Evolutionary conservation across 2,329 filamentous ascomycete genomes (phyloP), one percentile per base, ranked within the genome.

Genomic region (Cladosporium velox): DNA sequence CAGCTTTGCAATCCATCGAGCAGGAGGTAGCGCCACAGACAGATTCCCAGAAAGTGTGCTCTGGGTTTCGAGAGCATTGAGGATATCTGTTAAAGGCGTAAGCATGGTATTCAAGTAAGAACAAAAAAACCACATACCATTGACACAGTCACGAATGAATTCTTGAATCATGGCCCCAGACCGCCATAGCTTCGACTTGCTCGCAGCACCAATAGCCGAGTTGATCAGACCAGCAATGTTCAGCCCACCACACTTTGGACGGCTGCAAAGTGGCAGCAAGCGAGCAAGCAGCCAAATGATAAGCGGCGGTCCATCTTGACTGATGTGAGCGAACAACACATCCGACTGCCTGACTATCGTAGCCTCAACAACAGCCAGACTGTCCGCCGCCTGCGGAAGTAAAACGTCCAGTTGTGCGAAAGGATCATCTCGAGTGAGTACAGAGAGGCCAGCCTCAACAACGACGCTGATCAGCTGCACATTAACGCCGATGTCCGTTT

Each of bases 391-490:
- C 71, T 91, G 88, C 55, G 83, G 78, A 32, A 85, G 79, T 51
- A 88, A 78, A 65, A 86, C 79, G 38, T 83, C 81, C 61, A 78
- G 79, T 69, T 87, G 81, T 66, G 87, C 83, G 75, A 93, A 91
- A 2, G 87, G 88, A 71, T 93, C 87, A 72, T 92, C 87, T 74
- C 86, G 84, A 69, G 85, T 84, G 57, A 91, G 83, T 54, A 84
- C 84, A 70, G 93, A 90, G 14, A 97, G 82, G 26, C 92, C 90
- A 66, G 92, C 91, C 74, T 91, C 89, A 59, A 90, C 85, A 71
- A 95, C 91, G 68, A 97, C 90, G 74, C 91, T 93, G 62, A 97
- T 89, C 59, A 97, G 85, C 78, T 93, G 91, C 72, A 93, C 90
- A 71, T 96, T 94, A 75, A 96, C 89, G 60, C 89, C 85, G 54